A percentile compares a stretch with the other conserved stretches of the same genome.
Evolutionary conservation across 2,329 filamentous ascomycete species (phyloP).

Genomic region (Stromatinia cepivora): DNA sequence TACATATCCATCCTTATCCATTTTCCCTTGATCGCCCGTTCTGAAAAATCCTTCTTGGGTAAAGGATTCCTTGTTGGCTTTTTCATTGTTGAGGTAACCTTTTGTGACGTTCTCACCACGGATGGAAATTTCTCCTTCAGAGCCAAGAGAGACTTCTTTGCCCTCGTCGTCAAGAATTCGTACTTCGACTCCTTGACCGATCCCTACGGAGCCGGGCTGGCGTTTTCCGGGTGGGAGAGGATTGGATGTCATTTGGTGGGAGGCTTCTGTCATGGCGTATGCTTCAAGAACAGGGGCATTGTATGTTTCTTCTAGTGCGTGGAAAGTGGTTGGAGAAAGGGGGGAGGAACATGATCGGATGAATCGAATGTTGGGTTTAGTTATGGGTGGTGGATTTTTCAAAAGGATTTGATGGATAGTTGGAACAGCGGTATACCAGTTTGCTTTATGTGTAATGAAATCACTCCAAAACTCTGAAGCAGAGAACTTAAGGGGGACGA

Average conservation of each 20-base stretch:
- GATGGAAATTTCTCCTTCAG: slow-evolving; percentile 81
- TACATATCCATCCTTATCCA: slow-evolving; percentile 77
- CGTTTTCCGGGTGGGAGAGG: slow-evolving; percentile 69
- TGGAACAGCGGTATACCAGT: slow-evolving; percentile 92
- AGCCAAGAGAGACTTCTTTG: slow-evolving; percentile 65
- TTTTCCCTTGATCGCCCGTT: slow-evolving; percentile 82
- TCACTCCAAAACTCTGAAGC: slow-evolving; percentile 81
- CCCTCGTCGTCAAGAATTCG: slow-evolving; percentile 72
- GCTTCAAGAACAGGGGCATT: slow-evolving; percentile 82
- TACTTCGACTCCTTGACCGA: slow-evolving; percentile 81
- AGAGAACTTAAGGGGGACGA: slow-evolving; percentile 78
- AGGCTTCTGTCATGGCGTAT: slow-evolving; percentile 90
- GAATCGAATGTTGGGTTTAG: slow-evolving; percentile 74
- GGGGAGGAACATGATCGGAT: slow-evolving; percentile 86
- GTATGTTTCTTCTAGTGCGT: slow-evolving; percentile 74
- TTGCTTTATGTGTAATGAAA: slow-evolving; percentile 71
- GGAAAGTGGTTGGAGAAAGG: slow-evolving; percentile 77
- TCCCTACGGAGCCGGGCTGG: slow-evolving; percentile 77
- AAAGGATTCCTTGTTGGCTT: slow-evolving; percentile 74
- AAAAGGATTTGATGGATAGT: slow-evolving; percentile 90
- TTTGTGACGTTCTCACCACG: slow-evolving; percentile 79
- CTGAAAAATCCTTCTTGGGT: slow-evolving; percentile 79
- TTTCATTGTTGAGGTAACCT: slow-evolving; percentile 80
- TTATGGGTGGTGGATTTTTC: slow-evolving; percentile 66
- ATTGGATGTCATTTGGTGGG: slow-evolving; percentile 82